A percentile compares a stretch with the other conserved stretches of the same genome.
phyloP scores from a whole-genome alignment of 805 yeast species.

The Spathaspora hagerdaliae region DNA sequence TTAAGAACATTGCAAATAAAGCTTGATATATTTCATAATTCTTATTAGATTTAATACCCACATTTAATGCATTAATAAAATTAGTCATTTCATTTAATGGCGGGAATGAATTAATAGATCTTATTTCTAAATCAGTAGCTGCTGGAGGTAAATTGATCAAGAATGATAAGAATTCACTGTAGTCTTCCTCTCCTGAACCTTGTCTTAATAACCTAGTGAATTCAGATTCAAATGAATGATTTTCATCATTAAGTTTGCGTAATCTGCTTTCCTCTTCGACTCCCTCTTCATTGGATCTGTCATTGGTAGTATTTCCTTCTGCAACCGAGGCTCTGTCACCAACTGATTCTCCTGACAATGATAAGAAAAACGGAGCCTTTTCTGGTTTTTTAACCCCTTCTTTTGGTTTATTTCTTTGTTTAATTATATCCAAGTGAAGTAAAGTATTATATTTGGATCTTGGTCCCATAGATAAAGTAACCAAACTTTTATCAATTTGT shows the following conservation, averaged over 20 bases:
- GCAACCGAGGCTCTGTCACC: constrained; percentile 64
- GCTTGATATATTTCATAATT: constrained; percentile 83
- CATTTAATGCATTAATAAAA: constrained; percentile 65
- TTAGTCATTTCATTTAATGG: constrained; percentile 63
- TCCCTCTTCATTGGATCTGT: constrained; percentile 16
- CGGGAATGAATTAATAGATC: constrained; percentile 64
- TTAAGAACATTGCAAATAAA: constrained; percentile 67
- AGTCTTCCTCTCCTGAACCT: constrained; percentile 40
- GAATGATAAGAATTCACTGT: constrained; percentile 47
- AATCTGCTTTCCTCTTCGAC: constrained; percentile 28
- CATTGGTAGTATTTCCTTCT: constrained; percentile 19
- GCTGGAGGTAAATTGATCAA: constrained; percentile 69
- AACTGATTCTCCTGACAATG: constrained; percentile 58
- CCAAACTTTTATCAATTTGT: constrained; percentile 58
- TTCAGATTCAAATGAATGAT: constrained; percentile 61
- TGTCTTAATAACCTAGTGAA: constrained; percentile 66
- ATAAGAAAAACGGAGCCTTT: constrained; percentile 75
- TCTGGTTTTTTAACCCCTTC: constrained; percentile 86
- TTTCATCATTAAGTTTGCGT: constrained; percentile 27
- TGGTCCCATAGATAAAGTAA: constrained; percentile 76
- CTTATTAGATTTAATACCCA: constrained; percentile 50
- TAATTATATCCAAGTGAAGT: constrained; percentile 77
- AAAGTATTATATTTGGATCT: constrained; percentile 75
- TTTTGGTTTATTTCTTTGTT: constrained; percentile 80
- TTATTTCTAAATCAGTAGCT: constrained; percentile 77